Conservation (phyloP, 352 stramenopile genomes). For the Peronospora destructor region DNA sequence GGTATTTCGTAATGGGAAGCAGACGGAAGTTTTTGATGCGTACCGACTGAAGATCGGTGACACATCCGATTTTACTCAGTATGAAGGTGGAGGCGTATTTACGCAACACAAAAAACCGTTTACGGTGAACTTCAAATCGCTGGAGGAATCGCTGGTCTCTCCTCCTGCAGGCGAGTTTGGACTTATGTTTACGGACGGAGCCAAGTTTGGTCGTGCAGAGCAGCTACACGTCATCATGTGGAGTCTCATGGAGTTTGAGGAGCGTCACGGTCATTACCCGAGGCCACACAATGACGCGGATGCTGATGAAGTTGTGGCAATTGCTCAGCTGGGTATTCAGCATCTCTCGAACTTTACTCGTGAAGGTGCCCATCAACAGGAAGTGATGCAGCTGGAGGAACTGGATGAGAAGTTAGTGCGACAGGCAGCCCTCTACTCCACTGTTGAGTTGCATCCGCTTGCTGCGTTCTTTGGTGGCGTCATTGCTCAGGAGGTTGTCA, state of each 20-base stretch:
- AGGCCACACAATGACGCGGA: conserved; percentile 57
- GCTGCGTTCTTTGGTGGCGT: conserved; percentile 79
- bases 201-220: conserved; percentile 82
- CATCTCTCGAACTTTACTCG: conserved; percentile 59
- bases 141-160: conserved; percentile 61
- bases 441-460: conserved; percentile 73
- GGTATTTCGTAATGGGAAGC: conserved; percentile 79
- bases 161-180: conserved; percentile 64
- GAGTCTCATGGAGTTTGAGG: conserved; percentile 76
- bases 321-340: conserved; percentile 58
- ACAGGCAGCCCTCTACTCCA: conserved; percentile 47
- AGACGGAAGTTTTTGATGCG: conserved; percentile 79
- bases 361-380: conserved; percentile 30
- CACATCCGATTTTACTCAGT: conserved; percentile 73
- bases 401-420: conserved; percentile 62
- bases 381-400: conserved; percentile 60
- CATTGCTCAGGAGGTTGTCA: conserved; percentile 82
- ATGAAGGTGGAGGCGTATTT: conserved; percentile 72
- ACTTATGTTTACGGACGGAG: conserved; percentile 82
- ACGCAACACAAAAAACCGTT: conserved; percentile 84
- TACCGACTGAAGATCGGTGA: conserved; percentile 80
- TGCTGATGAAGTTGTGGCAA: conserved; percentile 56
- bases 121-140: conserved; percentile 61
- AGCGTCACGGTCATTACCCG: conserved; percentile 54
- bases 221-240: conserved; percentile 73